Percentiles rank a stretch among this genome's conserved stretches.
Evolutionary conservation across 2,329 filamentous ascomycete genomes (phyloP).

Genomic region (Cercospora sp.): DNA sequence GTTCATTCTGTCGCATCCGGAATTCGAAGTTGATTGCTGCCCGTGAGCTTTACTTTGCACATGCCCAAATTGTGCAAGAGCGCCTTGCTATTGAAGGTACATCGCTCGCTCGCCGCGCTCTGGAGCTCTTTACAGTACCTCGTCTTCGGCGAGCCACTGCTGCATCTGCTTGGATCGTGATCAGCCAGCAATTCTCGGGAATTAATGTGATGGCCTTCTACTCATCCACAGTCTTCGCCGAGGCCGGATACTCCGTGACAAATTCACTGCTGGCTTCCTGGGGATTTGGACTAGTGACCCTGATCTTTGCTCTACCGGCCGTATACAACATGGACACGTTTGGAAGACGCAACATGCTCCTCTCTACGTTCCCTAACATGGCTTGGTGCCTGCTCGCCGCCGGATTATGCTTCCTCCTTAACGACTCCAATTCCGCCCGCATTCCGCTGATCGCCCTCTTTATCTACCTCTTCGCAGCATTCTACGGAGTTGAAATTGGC

Average conservation of each 20-base stretch:
- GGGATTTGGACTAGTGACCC: constrained; percentile 60
- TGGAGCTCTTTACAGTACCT: constrained; percentile 31
- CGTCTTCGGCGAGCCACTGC: constrained; percentile 29
- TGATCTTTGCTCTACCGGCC: constrained; percentile 59
- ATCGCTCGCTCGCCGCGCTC: constrained; percentile 12
- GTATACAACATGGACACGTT: constrained; percentile 54
- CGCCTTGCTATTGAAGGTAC: constrained; percentile 25
- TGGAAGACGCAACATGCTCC: constrained; percentile 53
- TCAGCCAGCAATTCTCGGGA: constrained; percentile 26
- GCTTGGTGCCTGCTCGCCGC: constrained; percentile 49
- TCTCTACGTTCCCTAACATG: constrained; percentile 54
- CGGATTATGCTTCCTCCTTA: constrained; percentile 56
- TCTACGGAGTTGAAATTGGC: constrained; percentile 33
- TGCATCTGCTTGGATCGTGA: constrained; percentile 26
- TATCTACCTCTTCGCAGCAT: constrained; percentile 35
- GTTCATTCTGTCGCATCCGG: constrained; percentile 45
- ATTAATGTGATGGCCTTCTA: constrained; percentile 41
- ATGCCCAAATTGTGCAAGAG: constrained; percentile 30
- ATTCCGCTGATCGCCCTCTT: constrained; percentile 38
- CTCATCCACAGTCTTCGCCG: constrained; percentile 35
- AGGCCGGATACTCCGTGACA: constrained; percentile 42
- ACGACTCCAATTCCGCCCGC: constrained; percentile 36
- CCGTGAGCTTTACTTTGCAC: constrained; percentile 35
- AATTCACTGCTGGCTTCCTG: constrained; percentile 56
- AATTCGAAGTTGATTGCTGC: constrained; percentile 34